Conservation (phyloP, 1,284 basidiomycete species). For the Violaceomyces palustris region DNA sequence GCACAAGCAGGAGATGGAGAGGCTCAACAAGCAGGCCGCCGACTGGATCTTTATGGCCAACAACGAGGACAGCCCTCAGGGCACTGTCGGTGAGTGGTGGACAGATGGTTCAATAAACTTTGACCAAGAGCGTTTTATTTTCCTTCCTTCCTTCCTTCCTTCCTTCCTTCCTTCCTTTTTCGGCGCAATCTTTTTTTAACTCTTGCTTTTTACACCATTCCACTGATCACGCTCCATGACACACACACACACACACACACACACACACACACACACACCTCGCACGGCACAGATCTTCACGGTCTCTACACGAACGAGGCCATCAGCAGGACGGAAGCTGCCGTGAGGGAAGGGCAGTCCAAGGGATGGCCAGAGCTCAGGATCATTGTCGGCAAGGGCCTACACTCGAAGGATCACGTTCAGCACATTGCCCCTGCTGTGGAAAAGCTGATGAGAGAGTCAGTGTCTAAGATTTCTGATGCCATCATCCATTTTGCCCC, state of each 20-base stretch:
- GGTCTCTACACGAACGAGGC: slow-evolving; percentile 85
- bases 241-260: background rate
- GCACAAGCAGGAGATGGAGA: slow-evolving; percentile 74
- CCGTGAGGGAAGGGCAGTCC: slow-evolving; percentile 65
- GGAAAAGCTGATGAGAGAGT: slow-evolving; percentile 78
- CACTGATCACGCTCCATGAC: slow-evolving; percentile 1
- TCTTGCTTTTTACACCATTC: no score
- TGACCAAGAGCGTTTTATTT: no score
- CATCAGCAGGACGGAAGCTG: slow-evolving; percentile 55
- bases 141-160: background rate
- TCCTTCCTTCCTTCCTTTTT: background rate
- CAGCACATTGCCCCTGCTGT: slow-evolving; percentile 92
- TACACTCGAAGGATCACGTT: slow-evolving; percentile 73
- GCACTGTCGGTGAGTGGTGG: slow-evolving; percentile 18
- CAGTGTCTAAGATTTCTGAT: no score
- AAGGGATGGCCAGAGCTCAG: slow-evolving; percentile 68
- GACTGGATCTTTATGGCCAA: slow-evolving; percentile 73
- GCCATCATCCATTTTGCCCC: background rate
- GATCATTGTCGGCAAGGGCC: slow-evolving; percentile 78
- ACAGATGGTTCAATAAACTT: no score
- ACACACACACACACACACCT: no score
- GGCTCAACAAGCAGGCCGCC: slow-evolving; percentile 75
- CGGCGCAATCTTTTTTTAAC: background rate
- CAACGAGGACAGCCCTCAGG: slow-evolving; percentile 41
- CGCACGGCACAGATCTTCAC: no score